These are phyloP conservation scores for Russula abietina DNA, from an alignment of 768 basidiomycete species.

Conservation along the genomic window DNA sequence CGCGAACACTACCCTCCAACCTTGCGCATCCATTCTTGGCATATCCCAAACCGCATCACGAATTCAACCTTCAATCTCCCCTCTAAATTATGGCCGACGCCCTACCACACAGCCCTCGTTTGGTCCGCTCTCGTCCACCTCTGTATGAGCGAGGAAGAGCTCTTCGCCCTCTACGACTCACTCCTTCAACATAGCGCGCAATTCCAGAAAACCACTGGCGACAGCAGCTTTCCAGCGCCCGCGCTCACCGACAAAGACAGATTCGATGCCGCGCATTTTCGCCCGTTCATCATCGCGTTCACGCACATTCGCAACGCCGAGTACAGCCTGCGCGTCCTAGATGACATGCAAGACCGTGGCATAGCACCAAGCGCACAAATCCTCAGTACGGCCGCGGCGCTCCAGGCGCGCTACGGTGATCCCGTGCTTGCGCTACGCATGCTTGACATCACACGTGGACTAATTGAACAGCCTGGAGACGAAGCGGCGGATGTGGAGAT, in stretches of 20 bases:
- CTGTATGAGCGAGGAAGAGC: constrained; percentile 22
- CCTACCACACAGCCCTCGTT: constrained; percentile 33
- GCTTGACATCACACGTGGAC: constrained; percentile 26
- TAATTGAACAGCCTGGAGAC: neutral
- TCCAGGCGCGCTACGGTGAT: constrained; percentile 40
- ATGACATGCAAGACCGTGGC: constrained; percentile 47
- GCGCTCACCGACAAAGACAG: neutral
- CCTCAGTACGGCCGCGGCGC: constrained; percentile 45
- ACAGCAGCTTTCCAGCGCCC: neutral
- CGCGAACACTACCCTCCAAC: constrained; percentile 5
- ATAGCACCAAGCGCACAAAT: constrained; percentile 43
- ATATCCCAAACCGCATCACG: constrained; percentile 32
- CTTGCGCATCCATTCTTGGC: neutral
- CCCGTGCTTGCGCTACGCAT: constrained; percentile 35
- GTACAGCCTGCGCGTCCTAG: constrained; percentile 38
- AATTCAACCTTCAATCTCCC: constrained; percentile 18
- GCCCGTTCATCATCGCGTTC: constrained; percentile 46
- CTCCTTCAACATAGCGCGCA: constrained; percentile 30
- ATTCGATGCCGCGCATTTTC: constrained; percentile 42
- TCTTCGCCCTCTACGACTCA: constrained; percentile 40
- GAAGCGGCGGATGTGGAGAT: neutral
- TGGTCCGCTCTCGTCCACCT: constrained; percentile 32
- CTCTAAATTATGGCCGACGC: constrained; percentile 32
- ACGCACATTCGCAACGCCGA: constrained; percentile 31
- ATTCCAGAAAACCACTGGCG: neutral